Conservation (phyloP, 768 basidiomycete genomes). For the Roridomyces roridus region DNA sequence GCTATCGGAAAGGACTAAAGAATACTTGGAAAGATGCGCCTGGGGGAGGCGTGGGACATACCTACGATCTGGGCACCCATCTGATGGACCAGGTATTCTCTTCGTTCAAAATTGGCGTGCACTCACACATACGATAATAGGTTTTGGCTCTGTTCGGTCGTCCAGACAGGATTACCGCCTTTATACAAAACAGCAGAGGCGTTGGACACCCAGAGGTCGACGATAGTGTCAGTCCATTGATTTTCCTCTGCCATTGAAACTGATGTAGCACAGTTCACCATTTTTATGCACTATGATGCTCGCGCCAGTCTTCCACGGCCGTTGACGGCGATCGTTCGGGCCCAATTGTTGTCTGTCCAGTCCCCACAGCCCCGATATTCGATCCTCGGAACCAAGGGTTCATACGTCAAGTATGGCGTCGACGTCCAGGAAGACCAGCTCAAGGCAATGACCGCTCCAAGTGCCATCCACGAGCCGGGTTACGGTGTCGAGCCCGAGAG, state of each 20-base stretch:
- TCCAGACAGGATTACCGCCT: slow-evolving; percentile 70
- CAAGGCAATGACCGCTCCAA: slow-evolving; percentile 56
- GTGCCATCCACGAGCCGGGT: slow-evolving; percentile 46
- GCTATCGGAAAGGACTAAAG: slow-evolving; percentile 69
- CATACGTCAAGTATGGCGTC: slow-evolving; percentile 76
- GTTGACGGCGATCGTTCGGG: slow-evolving; percentile 70
- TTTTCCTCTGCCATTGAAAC: neutral
- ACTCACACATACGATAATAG: slow-evolving; percentile 1
- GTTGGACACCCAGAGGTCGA: slow-evolving; percentile 69
- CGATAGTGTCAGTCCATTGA: slow-evolving; percentile 56
- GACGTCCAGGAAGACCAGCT: slow-evolving; percentile 85
- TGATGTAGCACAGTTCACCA: slow-evolving; percentile 49
- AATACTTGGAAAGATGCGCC: slow-evolving; percentile 83
- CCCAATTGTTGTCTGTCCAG: slow-evolving; percentile 71
- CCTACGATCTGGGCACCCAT: slow-evolving; percentile 83
- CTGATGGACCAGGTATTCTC: slow-evolving; percentile 73
- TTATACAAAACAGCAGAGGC: slow-evolving; percentile 73
- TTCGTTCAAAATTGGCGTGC: neutral
- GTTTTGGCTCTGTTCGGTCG: slow-evolving; percentile 73
- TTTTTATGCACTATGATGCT: slow-evolving; percentile 56
- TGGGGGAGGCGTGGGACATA: slow-evolving; percentile 64
- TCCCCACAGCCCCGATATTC: slow-evolving; percentile 72
- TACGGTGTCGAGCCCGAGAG: slow-evolving; percentile 71
- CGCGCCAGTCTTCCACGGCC: slow-evolving; percentile 52
- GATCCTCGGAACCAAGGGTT: slow-evolving; percentile 74